Evolutionary conservation across 2,329 filamentous ascomycete species (phyloP).

Genomic region (Penicillium sp.): DNA sequence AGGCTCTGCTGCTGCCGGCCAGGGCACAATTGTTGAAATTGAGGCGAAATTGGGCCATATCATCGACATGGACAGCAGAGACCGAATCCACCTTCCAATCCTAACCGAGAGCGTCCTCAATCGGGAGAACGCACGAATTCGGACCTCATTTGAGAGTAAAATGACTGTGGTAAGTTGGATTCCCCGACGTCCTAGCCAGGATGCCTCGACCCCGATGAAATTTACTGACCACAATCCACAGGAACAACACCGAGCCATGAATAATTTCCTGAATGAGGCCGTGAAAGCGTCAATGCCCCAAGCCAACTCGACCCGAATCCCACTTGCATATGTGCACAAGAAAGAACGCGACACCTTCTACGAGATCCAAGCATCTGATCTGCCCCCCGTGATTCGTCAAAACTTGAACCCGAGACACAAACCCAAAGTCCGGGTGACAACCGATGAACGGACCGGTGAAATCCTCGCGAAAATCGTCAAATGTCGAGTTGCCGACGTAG

Average conservation of each 20-base stretch:
- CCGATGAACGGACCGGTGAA: conserved; percentile 68
- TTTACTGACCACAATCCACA: conserved; percentile 37
- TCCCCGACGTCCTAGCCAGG: neutral
- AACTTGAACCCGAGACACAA: conserved; percentile 59
- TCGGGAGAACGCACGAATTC: conserved; percentile 50
- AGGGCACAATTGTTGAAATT: conserved; percentile 78
- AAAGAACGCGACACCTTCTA: conserved; percentile 82
- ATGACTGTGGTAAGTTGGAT: conserved; percentile 74
- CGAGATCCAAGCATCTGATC: conserved; percentile 62
- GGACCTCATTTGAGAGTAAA: conserved; percentile 74
- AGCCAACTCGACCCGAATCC: conserved; percentile 37
- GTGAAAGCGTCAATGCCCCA: conserved; percentile 51
- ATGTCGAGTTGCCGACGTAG: conserved; percentile 80
- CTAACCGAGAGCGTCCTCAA: conserved; percentile 68
- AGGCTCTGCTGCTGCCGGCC: conserved; percentile 56
- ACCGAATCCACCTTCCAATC: conserved; percentile 66
- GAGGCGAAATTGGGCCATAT: conserved; percentile 90
- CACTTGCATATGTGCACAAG: conserved; percentile 74
- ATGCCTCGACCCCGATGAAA: conserved; percentile 4
- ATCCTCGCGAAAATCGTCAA: conserved; percentile 86
- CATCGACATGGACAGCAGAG: conserved; percentile 68
- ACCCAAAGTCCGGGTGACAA: conserved; percentile 70
- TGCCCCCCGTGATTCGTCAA: conserved; percentile 64
- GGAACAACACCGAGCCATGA: conserved; percentile 78
- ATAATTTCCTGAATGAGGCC: conserved; percentile 77